A percentile compares a stretch with the other conserved stretches of the same genome.
Conservation (phyloP, 352 stramenopile genomes). For the Globisporangium radiosum region DNA sequence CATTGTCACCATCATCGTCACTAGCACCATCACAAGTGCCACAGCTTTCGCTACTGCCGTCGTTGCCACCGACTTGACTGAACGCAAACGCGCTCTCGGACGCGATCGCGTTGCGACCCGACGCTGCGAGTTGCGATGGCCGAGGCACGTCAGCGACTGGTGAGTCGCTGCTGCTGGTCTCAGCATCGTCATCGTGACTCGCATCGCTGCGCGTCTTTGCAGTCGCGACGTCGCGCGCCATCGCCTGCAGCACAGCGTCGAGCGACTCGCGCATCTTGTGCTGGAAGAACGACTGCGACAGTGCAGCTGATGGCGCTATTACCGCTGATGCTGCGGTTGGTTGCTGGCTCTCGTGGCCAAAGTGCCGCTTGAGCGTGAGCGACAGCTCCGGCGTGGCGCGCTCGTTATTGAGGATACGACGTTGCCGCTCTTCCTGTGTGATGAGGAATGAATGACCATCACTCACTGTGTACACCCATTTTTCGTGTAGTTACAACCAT, state of each 20-base stretch:
- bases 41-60: not conserved
- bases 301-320: constrained; percentile 27
- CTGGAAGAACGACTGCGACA: constrained; percentile 80
- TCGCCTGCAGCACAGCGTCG: constrained; percentile 38
- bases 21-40: not conserved
- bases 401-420: constrained; percentile 45
- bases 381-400: constrained; percentile 36
- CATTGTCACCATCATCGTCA: not conserved
- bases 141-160: not conserved
- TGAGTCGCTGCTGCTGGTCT: not conserved
- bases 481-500: not conserved
- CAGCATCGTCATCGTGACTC: not conserved
- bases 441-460: constrained; percentile 2
- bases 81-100: constrained; percentile 44
- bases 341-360: constrained; percentile 11
- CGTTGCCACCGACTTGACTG: constrained; percentile 23
- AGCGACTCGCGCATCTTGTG: constrained; percentile 72
- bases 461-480: not conserved
- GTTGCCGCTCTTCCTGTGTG: constrained; percentile 57
- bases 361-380: constrained; percentile 48
- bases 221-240: constrained; percentile 20
- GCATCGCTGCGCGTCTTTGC: not conserved
- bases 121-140: constrained; percentile 19
- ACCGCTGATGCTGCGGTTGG: constrained; percentile 26
- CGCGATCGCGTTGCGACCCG: constrained; percentile 38